A percentile compares a stretch with the other conserved stretches of the same genome.
phyloP scores from a whole-genome alignment of 2,329 filamentous ascomycete species.

The Amauroascus verrucosus region DNA sequence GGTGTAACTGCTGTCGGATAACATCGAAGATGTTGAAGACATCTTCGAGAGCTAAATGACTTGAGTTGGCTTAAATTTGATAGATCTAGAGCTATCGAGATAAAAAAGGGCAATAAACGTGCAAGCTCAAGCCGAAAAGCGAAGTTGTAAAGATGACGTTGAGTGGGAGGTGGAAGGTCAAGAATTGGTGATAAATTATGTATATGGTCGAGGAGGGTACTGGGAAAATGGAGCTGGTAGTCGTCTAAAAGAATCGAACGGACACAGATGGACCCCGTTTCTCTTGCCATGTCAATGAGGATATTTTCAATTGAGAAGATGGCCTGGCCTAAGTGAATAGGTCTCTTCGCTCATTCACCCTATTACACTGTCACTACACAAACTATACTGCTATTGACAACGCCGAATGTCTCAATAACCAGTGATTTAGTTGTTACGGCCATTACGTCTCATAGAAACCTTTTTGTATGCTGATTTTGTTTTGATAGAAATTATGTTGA shows the following conservation, averaged over 20 bases:
- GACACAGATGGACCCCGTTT: not conserved
- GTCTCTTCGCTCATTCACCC: not conserved
- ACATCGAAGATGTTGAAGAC: slow-evolving; percentile 6
- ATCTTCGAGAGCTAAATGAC: not conserved
- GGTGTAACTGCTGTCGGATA: slow-evolving; percentile 1
- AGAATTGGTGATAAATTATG: not conserved
- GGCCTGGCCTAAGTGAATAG: not conserved
- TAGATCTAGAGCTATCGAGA: not conserved
- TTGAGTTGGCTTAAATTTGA: not conserved
- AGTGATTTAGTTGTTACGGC: not conserved
- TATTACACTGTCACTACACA: slow-evolving; percentile 8
- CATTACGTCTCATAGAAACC: not conserved
- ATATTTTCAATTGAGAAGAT: slow-evolving; percentile 2
- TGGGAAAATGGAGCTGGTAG: not conserved
- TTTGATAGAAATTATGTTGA: not conserved
- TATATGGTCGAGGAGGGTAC: not conserved
- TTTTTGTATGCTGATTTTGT: not conserved
- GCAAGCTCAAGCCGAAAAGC: not conserved
- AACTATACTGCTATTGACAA: not conserved
- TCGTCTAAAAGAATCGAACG: not conserved
- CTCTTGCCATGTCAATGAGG: not conserved
- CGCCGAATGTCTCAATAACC: not conserved
- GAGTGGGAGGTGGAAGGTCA: not conserved
- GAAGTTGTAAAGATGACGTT: not conserved
- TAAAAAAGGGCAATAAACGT: not conserved